Evolutionary conservation across 2,329 filamentous ascomycete species (phyloP), one percentile per base, ranked within the genome.

Genomic region (Ophiocordyceps sinensis): DNA sequence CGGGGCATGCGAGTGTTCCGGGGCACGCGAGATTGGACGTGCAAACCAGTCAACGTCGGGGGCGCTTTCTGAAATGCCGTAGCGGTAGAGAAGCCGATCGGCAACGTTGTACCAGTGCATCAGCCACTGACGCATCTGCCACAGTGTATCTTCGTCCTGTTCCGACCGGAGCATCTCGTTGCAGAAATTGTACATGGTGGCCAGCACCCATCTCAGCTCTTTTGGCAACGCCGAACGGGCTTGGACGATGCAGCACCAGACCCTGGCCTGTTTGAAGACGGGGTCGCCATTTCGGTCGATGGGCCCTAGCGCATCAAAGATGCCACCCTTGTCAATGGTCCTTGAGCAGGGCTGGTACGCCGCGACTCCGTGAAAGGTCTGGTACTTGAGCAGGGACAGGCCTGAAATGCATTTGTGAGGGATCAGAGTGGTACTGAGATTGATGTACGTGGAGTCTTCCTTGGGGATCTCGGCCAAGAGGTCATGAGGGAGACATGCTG

Each of bases 181-280:
- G 39, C 53, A 43, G 17, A 60, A 55, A 46, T 59, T 50, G 45
- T 55, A 61, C 19, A 59, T 44, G 36, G 39, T 51, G 26, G 55
- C 48, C 21, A 59, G 52, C 28, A 60, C 41, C 57, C 49, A 60
- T 46, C 58, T 51, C 34, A 60, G 40, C 28, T 54, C 49, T 36
- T 48, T 55, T 14, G 56, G 56, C 2, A 61, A 42, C 6, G 28
- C 10, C 2, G 29, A 5, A 1, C 23, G 15, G 5, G 49, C 44
- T 40, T 61, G 58, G 3, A 50, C 23, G 10, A 48, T 47, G 40
- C 58, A 61, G 5, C 55, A 53, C 58, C 58, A 61, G 6, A 43
- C 37, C 14, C 58, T 51, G 14, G 56, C 57, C 17, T 43, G 32
- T 28, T 45, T 50, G 46, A 59, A 59, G 13, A 54, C 0, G 11